Evolutionary conservation across 306 rosid genomes (phyloP), one percentile per base, ranked within the genome.

Genomic region (Castanopsis chinensis): DNA sequence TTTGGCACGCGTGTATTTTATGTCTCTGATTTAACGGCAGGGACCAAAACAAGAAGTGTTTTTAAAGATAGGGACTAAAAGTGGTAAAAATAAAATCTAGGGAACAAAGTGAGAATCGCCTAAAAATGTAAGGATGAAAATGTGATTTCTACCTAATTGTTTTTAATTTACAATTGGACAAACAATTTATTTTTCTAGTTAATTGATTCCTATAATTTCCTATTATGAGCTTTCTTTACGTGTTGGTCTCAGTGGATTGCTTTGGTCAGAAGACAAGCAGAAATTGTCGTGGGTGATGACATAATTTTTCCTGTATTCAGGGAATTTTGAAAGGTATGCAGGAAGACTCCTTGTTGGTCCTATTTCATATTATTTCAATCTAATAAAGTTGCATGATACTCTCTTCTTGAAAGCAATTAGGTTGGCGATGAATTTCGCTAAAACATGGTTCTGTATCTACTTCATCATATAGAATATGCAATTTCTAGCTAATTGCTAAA

Each of bases 241-340:
- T 25, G 13, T 23, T 76, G 20, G 23, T 65, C 25, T 54, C 75
- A 85, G 83, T 85, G 88, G 88, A 69, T 81, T 3, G 32, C 85
- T 25, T 69, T 81, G 83, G 56, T 77, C 33, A 70, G 88, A 78
- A 68, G 57, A 69, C 88, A 85, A 74, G 85, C 83, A 33, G 80
- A 81, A 77, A 69, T 69, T 28, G 58, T 85, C 7, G 81, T 78
- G 37, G 72, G 74, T 2, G 85, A 81, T 58, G 61, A 58, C 20
- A 69, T 54, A 13, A 71, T 81, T 35, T 70, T 85, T 15, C 78
- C 83, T 3, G 27, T 85, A n/a, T 78, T 81, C 76, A 53, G 59
- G 53, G 54, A 81, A 54, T 61, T 68, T 51, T 85, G 88, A 61
- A 81, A 77, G 88, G 88, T 85, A 79, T 21, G 69, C 41, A 28